Base-by-base conservation (phyloP, 768 basidiomycete genomes). In the Agrocybe pediades region DNA sequence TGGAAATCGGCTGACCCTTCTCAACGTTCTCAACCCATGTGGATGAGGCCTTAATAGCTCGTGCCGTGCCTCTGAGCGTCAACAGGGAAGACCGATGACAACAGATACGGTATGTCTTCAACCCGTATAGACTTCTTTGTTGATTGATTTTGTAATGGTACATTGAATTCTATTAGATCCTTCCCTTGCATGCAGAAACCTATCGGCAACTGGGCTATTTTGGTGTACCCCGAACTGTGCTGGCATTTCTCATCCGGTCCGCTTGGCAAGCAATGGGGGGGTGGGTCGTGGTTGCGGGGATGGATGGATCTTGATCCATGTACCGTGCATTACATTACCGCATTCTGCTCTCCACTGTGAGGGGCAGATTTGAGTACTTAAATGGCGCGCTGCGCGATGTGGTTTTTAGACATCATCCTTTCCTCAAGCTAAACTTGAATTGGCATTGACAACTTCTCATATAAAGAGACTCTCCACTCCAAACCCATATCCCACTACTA, bases 311-410 rank as follows among this genome's bases (percentile, higher is more conserved):
- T 50, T 42, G 33, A 36, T 16, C 30, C 40, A 48, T 48, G 19
- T 50, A 50, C 41, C 19, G 26, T 27, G 27, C 46, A 47, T 49
- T 27, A 19, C 46, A 47, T 49, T 46, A 40, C 49, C 49, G 49
- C 40, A 25, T 26, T 23, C 36, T 25, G 40, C 33, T 36, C 33
- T 36, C 33, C 33, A 36, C 33, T 36, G 44, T 29, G 27, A 30
- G 50, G 30, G 27, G 29, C 27, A 23, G 27, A 20, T 44, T 44
- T 44, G 25, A n/a, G 50, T 51, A 51, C 42, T 51, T 51, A 51
- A 23, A 51, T 29, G 50, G 50, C 50, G 30, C 33, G 50, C 50
- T 25, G 50, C 50, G 50, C 50, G 50, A 43, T 44, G 39, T 49
- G 30, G 27, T 42, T 30, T 43, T 43, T 51, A 30, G 50, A 30